A percentile compares a stretch with the other conserved stretches of the same genome.
phyloP scores from a whole-genome alignment of 257 asterid genomes.

The Petrea volubilis region DNA sequence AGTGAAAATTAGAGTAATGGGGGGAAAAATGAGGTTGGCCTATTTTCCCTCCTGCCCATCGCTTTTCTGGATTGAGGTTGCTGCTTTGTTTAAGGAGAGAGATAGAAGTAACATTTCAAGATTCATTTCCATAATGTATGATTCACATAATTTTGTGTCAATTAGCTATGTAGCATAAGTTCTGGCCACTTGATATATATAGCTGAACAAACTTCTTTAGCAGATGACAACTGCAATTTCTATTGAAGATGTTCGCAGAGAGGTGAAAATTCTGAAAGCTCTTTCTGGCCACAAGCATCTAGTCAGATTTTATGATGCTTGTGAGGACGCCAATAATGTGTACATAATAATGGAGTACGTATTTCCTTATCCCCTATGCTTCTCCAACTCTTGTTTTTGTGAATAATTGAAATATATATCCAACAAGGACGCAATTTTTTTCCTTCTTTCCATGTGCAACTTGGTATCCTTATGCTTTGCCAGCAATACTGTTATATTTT shows the following conservation, averaged over 20 bases:
- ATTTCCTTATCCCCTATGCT: slow-evolving; percentile 28
- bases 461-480: not conserved
- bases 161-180: not conserved
- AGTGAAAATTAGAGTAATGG: not conserved
- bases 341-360: slow-evolving; percentile 96
- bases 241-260: slow-evolving; percentile 95
- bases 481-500: not conserved
- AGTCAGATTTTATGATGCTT: slow-evolving; percentile 87
- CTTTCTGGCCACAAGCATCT: slow-evolving; percentile 92
- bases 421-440: not conserved
- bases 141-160: not conserved
- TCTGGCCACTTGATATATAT: slow-evolving; percentile 9
- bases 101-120: not conserved
- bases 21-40: not conserved
- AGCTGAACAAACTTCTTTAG: slow-evolving; percentile 35
- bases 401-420: not conserved
- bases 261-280: slow-evolving; percentile 91
- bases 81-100: not conserved
- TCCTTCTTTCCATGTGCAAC: not conserved
- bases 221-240: slow-evolving; percentile 97
- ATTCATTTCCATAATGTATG: not conserved
- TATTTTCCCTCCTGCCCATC: not conserved
- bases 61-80: not conserved
- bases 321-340: slow-evolving; percentile 89
- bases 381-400: slow-evolving; percentile 18